Percentiles rank a stretch among this genome's conserved stretches.
Evolutionary conservation across 2,329 filamentous ascomycete species (phyloP).

Genomic region (Rhynchosporium secalis): DNA sequence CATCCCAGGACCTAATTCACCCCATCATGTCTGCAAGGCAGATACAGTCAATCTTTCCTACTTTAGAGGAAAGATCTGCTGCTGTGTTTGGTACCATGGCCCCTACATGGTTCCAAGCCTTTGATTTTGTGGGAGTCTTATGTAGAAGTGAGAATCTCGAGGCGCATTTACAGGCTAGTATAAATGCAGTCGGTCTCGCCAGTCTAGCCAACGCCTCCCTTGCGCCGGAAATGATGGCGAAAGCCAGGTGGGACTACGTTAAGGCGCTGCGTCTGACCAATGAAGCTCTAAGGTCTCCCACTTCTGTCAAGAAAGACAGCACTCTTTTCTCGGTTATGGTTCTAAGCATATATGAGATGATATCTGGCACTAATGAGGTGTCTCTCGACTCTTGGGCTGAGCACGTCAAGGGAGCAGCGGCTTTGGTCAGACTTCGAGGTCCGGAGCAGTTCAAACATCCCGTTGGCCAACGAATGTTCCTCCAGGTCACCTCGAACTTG

Average conservation of each 20-base stretch:
- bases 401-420: slow-evolving; percentile 54
- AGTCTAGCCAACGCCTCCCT: slow-evolving; percentile 47
- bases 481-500: slow-evolving; percentile 53
- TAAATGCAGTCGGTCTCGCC: slow-evolving; percentile 56
- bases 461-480: slow-evolving; percentile 53
- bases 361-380: slow-evolving; percentile 48
- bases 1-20: background rate
- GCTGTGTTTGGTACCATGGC: slow-evolving; percentile 32
- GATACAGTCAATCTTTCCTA: slow-evolving; percentile 36
- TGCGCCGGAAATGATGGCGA: slow-evolving; percentile 45
- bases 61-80: slow-evolving; percentile 32
- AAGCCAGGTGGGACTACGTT: slow-evolving; percentile 52
- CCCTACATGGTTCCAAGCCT: slow-evolving; percentile 42
- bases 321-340: slow-evolving; percentile 57
- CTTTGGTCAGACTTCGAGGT: slow-evolving; percentile 54
- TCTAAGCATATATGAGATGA: slow-evolving; percentile 55
- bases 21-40: slow-evolving; percentile 37
- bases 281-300: slow-evolving; percentile 48
- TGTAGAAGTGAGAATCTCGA: slow-evolving; percentile 45
- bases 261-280: slow-evolving; percentile 53
- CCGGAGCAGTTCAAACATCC: slow-evolving; percentile 47
- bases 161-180: slow-evolving; percentile 49
- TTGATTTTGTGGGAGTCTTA: slow-evolving; percentile 53
- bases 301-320: slow-evolving; percentile 51
- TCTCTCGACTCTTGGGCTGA: slow-evolving; percentile 54